phyloP scores from a whole-genome alignment of 2,329 filamentous ascomycete genomes.

The Exophiala alcalophila region DNA sequence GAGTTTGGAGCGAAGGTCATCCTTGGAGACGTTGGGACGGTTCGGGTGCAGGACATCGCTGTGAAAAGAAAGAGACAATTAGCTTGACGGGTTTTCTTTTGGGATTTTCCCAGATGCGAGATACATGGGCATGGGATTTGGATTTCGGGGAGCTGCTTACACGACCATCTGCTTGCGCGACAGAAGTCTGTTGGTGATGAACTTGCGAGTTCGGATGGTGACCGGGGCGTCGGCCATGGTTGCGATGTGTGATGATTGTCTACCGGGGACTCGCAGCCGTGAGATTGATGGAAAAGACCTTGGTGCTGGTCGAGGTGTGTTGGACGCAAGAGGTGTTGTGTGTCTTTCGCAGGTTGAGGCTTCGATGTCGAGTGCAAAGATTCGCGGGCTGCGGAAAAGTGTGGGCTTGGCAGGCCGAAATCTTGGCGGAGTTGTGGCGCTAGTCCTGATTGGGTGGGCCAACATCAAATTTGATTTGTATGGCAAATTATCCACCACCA shows the following conservation, averaged over 20 bases:
- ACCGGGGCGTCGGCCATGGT: slow-evolving; percentile 83
- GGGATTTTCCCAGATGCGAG: neutral
- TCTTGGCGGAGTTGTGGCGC: slow-evolving; percentile 16
- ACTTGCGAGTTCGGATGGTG: slow-evolving; percentile 97
- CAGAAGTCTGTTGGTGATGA: slow-evolving; percentile 99
- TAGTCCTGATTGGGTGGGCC: slow-evolving; percentile 11
- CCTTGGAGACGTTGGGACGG: slow-evolving; percentile 98
- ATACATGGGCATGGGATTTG: slow-evolving; percentile 11
- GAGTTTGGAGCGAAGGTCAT: slow-evolving; percentile 94
- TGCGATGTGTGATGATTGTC: slow-evolving; percentile 37
- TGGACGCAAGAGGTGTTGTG: too few species aligned
- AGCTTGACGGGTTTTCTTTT: neutral
- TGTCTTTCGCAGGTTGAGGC: too few species aligned
- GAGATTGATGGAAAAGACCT: slow-evolving; percentile 3
- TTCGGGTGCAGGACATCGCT: slow-evolving; percentile 99
- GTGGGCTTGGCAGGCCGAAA: slow-evolving; percentile 25
- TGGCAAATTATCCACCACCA: too few species aligned
- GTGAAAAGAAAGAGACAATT: slow-evolving; percentile 26
- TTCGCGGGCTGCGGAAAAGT: slow-evolving; percentile 18
- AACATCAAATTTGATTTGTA: neutral
- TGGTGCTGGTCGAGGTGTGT: slow-evolving; percentile 3
- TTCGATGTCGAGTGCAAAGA: slow-evolving; percentile 12
- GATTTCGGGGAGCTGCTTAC: slow-evolving; percentile 60
- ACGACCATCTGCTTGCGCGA: slow-evolving; percentile 99
- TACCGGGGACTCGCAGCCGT: too few species aligned